These are phyloP conservation scores for Withania somnifera DNA, from an alignment of 305 asterid species.

Conservation along the genomic window DNA sequence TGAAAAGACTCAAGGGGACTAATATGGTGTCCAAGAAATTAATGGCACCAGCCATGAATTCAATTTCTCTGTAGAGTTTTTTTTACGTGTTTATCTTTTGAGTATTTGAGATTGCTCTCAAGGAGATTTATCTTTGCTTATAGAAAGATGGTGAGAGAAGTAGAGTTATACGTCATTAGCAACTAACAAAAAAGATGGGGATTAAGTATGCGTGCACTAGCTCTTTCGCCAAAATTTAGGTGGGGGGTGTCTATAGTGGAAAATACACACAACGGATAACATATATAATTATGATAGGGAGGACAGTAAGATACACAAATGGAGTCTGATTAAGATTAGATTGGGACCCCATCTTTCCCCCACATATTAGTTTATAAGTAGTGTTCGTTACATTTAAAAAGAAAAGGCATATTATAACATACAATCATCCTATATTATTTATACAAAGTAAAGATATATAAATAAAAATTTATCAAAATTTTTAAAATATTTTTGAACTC, in stretches of 20 bases:
- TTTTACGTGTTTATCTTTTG: background rate
- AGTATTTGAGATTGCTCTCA: background rate
- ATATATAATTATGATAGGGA: background rate
- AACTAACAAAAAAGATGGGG: background rate
- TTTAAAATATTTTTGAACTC: too few relatives aligned
- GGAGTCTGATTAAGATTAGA: background rate
- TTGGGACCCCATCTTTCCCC: too few relatives aligned
- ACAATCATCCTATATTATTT: too few relatives aligned
- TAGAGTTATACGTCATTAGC: background rate
- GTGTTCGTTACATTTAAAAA: too few relatives aligned
- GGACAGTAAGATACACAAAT: background rate
- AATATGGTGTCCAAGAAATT: constrained; percentile 43
- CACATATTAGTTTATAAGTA: too few relatives aligned
- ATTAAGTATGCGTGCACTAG: background rate
- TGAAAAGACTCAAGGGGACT: constrained; percentile 54
- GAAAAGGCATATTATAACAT: too few relatives aligned
- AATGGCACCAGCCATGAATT: constrained; percentile 15
- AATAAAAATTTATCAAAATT: too few relatives aligned
- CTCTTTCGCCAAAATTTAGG: background rate
- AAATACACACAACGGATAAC: background rate
- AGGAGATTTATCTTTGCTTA: background rate
- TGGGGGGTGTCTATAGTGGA: constrained; percentile 1
- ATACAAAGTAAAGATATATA: too few relatives aligned
- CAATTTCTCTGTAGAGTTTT: background rate
- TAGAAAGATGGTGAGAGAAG: background rate